Base-by-base conservation (phyloP, 345 rosid species). In the Citrus medica region DNA sequence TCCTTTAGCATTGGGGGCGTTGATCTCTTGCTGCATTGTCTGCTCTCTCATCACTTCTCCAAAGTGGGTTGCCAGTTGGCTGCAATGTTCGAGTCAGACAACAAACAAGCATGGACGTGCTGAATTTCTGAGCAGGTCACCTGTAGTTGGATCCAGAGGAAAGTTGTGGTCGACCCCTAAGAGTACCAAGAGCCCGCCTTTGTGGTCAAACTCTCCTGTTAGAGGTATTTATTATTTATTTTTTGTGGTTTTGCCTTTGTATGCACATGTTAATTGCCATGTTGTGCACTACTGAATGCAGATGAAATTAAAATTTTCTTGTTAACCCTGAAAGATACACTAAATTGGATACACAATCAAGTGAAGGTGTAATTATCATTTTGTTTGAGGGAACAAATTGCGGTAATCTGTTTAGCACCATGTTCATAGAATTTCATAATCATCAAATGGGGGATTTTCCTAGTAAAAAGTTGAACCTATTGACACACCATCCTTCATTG, bases 111-210 rank as follows among this genome's bases (percentile, higher is more conserved):
- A 78, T 59, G 85, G 88, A 30, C 86, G 86, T 65, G 89, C 95
- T 71, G 97, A 92, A 70, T 96, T 96, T 73, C 88, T 87, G 74
- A 81, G 93, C 76, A 89, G 90, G 85, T 79, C 92, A 42, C 82
- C 86, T 4, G 78, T 63, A 61, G 85, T 71, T 79, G 80, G 87
- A 51, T 76, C 88, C 42, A 82, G 83, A 77, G 83, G 89, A 67
- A 85, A 73, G 75, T 71, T 88, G 69, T 86, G 93, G 92, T 87
- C 80, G 71, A 84, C 79, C 78, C 84, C 84, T 19, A 82, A 55
- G 81, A 88, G 71, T 79, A 83, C 81, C 17, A 82, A 53, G 81
- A 88, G 71, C 76, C 69, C 85, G 40, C 84, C 83, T 63, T 84
- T 86, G n/a, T 89, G 84, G 90, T 66, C 87, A 4, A 88, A 80